Evolutionary conservation across 202 grass and related monocot species (phyloP), one percentile per base, ranked within the genome.

Genomic region (Zoysia matrella): DNA sequence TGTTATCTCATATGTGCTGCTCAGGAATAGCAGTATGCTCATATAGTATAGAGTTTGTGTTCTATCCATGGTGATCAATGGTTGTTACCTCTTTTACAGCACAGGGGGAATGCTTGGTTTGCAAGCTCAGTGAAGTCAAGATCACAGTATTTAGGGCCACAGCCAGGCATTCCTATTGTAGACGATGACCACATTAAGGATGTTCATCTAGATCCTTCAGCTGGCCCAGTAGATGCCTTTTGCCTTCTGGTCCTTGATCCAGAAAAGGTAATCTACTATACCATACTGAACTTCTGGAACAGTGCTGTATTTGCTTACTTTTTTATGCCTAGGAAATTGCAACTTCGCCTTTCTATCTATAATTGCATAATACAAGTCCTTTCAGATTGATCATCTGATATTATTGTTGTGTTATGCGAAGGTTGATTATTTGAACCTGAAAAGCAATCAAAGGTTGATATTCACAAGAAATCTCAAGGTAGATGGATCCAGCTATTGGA

Each of bases 401-500:
- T 54, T 11, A 57, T 50, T 63, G 4, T 48, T 60, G 43, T 75
- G 2, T 58, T 83, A 22, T 75, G 43, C 67, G 64, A 56, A 91
- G 94, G 84, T 97, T 85, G 94, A 97, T 85, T 94, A 94, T 78
- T 69, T 97, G 78, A 94, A 92, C 73, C 73, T 97, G 60, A 94
- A 90, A 90, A 94, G 71, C 72, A 97, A 92, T 64, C 88, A 94
- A 47, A 92, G 90, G 69, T 74, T 94, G 71, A 67, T 88, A 49
- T 97, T 94, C 79, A 94, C 43, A 70, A 92, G 82, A 71, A 76
- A 48, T 53, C 67, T 62, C 30, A 85, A 86, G 18, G 88, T 4
- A 14, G 80, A 91, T 11, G 82, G 84, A 10, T 81, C 16, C 65
- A 74, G 79, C 15, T 42, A 78, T 78, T 97, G 92, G 94, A 82